These are phyloP conservation scores for Ceratocystis smalleyi DNA, from an alignment of 2,329 filamentous ascomycete species.

Conservation along the genomic window DNA sequence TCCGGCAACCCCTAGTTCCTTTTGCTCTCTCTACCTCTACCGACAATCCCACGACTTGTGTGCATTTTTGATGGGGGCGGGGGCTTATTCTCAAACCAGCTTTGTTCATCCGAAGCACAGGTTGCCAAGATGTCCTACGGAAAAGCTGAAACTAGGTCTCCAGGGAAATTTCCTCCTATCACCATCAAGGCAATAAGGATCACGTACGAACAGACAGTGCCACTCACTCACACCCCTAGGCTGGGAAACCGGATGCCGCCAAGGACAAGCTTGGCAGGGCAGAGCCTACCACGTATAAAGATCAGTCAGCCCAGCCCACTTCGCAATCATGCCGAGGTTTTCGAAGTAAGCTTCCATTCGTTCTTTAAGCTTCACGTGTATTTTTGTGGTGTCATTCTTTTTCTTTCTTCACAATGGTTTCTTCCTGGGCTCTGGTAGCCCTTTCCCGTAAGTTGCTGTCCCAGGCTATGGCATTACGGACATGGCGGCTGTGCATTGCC, in stretches of 20 bases:
- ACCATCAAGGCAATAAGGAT: background rate
- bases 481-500: background rate
- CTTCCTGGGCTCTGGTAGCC: slow-evolving; percentile 4
- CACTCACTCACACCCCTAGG: background rate
- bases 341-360: background rate
- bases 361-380: background rate
- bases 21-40: background rate
- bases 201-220: background rate
- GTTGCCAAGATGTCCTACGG: background rate
- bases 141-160: background rate
- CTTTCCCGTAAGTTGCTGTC: background rate
- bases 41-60: background rate
- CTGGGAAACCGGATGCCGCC: background rate
- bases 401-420: slow-evolving; percentile 7
- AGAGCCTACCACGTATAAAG: background rate
- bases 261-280: background rate
- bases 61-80: background rate
- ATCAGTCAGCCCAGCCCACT: background rate
- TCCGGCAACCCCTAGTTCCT: background rate
- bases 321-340: background rate
- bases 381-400: slow-evolving; percentile 9
- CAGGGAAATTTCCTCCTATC: slow-evolving; percentile 3
- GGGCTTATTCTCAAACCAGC: background rate
- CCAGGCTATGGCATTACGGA: background rate
- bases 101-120: slow-evolving; percentile 2